Percentiles rank a stretch among this genome's conserved stretches.
phyloP scores from a whole-genome alignment of 2,329 filamentous ascomycete genomes.

The Tympanopsis confertula region DNA sequence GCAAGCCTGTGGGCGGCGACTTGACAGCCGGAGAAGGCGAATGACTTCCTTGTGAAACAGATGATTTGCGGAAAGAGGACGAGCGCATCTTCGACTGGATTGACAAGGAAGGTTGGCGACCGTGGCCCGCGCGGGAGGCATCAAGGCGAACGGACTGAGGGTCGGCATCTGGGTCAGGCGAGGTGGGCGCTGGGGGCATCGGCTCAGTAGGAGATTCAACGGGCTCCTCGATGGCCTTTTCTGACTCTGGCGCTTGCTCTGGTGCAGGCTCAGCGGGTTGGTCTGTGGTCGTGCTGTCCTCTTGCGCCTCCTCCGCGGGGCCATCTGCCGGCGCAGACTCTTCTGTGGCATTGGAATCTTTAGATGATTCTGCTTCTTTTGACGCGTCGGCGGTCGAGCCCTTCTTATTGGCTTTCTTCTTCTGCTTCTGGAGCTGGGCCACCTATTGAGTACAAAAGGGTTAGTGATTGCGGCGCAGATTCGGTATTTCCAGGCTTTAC shows the following conservation, averaged over 20 bases:
- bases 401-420: constrained; percentile 39
- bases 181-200: background rate
- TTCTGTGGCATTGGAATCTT: constrained; percentile 12
- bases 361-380: constrained; percentile 11
- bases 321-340: background rate
- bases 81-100: constrained; percentile 77
- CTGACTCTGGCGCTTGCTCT: background rate
- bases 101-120: constrained; percentile 47
- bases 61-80: constrained; percentile 66
- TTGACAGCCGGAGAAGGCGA: constrained; percentile 21
- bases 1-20: constrained; percentile 28
- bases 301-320: constrained; percentile 2
- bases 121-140: constrained; percentile 5
- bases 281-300: background rate
- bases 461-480: background rate
- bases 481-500: background rate
- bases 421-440: background rate
- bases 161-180: constrained; percentile 12
- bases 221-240: background rate
- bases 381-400: constrained; percentile 30
- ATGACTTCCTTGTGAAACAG: constrained; percentile 22
- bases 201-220: background rate
- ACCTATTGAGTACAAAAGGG: background rate
- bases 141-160: constrained; percentile 16
- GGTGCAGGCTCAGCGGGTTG: background rate